These are phyloP conservation scores for Salix purpurea DNA, from an alignment of 345 rosid genomes.

Conservation along the genomic window DNA sequence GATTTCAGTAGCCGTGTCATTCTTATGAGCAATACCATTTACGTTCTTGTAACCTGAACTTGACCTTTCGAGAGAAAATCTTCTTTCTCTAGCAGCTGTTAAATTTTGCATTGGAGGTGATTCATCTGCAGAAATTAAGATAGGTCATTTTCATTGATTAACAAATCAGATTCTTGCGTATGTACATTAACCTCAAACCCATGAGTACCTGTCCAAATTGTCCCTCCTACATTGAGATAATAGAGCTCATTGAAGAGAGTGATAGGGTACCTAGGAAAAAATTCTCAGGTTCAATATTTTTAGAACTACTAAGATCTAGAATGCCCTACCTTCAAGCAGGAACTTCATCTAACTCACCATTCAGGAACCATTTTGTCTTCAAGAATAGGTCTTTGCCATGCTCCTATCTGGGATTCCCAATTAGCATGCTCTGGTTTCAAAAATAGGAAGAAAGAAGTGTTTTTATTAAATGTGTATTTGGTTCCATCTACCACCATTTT, in stretches of 20 bases:
- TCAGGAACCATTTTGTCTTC: slow-evolving; percentile 88
- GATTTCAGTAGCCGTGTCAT: slow-evolving; percentile 50
- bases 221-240: slow-evolving; percentile 84
- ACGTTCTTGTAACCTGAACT: slow-evolving; percentile 33
- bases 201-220: slow-evolving; percentile 79
- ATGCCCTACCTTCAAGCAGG: neutral
- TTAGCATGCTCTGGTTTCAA: slow-evolving; percentile 51
- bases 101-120: slow-evolving; percentile 67
- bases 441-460: slow-evolving; percentile 7
- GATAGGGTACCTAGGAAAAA: slow-evolving; percentile 57
- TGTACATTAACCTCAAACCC: neutral
- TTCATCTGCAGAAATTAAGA: slow-evolving; percentile 51
- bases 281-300: neutral
- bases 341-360: slow-evolving; percentile 51
- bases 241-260: slow-evolving; percentile 93
- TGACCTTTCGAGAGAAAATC: slow-evolving; percentile 69
- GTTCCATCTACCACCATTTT: neutral
- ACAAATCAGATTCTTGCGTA: neutral
- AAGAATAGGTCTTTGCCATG: slow-evolving; percentile 86
- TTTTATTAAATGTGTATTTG: neutral
- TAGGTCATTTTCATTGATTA: neutral
- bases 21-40: slow-evolving; percentile 11
- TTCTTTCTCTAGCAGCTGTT: slow-evolving; percentile 45
- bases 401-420: slow-evolving; percentile 87
- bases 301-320: neutral